Percentiles rank a stretch among this genome's conserved stretches.
These are phyloP conservation scores for Capsicum chinense DNA, from an alignment of 257 asterid species.

Conservation along the genomic window DNA sequence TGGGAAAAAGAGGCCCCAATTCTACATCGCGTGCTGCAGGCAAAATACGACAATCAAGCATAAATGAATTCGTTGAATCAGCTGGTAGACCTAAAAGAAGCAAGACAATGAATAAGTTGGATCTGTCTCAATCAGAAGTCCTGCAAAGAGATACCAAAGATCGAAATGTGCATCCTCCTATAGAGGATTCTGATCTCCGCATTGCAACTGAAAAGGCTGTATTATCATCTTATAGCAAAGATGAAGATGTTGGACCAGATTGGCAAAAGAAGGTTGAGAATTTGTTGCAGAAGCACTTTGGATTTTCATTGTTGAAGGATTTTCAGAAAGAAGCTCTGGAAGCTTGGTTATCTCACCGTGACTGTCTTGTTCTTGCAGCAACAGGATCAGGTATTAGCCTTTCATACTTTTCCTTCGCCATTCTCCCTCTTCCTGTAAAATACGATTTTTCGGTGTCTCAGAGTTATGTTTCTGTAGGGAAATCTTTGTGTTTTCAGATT, in stretches of 20 bases:
- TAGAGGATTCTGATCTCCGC: conserved; percentile 29
- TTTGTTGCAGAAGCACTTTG: conserved; percentile 57
- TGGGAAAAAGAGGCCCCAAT: conserved; percentile 45
- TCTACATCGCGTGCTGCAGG: conserved; percentile 43
- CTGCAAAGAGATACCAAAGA: conserved; percentile 33
- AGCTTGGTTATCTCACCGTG: conserved; percentile 66
- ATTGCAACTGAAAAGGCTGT: conserved; percentile 27
- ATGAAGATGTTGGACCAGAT: conserved; percentile 47
- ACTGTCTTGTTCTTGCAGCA: conserved; percentile 77
- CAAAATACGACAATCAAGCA: conserved; percentile 58
- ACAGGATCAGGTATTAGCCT: conserved; percentile 72
- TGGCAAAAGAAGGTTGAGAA: conserved; percentile 55
- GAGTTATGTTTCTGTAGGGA: conserved; percentile 54
- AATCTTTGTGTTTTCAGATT: conserved; percentile 76
- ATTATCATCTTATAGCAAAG: conserved; percentile 37
- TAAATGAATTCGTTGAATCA: conserved; percentile 49
- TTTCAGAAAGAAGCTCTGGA: conserved; percentile 74
- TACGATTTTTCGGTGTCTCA: conserved; percentile 29
- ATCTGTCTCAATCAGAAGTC: conserved; percentile 30
- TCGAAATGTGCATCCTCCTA: conserved; percentile 35
- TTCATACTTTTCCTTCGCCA: conserved; percentile 27
- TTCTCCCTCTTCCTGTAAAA: conserved; percentile 1
- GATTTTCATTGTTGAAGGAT: conserved; percentile 59
- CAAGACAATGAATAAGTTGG: conserved; percentile 36
- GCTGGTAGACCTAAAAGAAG: conserved; percentile 45